A percentile compares a stretch with the other conserved stretches of the same genome.
These are phyloP conservation scores for Opeltia flavorubescens DNA, from an alignment of 495 filamentous ascomycete species.

Conservation along the genomic window DNA sequence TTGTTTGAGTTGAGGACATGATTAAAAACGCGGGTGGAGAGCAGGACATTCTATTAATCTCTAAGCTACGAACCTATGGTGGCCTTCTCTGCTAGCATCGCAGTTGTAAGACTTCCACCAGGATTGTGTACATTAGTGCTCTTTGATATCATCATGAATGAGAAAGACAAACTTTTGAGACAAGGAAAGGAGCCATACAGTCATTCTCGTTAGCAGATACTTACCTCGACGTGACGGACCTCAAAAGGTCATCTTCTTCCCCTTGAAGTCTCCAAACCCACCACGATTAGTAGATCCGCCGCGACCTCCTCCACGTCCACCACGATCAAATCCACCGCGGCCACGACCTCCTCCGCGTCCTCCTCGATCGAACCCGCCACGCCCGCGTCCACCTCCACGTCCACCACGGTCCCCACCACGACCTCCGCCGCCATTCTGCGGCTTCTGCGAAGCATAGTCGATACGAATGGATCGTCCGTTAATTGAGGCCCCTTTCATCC, in stretches of 20 bases:
- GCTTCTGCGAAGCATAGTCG: slow-evolving; percentile 55
- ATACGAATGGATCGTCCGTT: slow-evolving; percentile 72
- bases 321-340: slow-evolving; percentile 33
- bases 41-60: no score
- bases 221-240: background rate
- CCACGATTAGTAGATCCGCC: slow-evolving; percentile 54
- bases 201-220: background rate
- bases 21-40: no score
- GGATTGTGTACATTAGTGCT: background rate
- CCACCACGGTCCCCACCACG: slow-evolving; percentile 38
- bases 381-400: slow-evolving; percentile 37
- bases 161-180: background rate
- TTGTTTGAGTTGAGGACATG: no score
- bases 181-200: no score
- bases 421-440: slow-evolving; percentile 43
- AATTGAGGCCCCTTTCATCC: slow-evolving; percentile 62
- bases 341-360: slow-evolving; percentile 40
- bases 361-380: slow-evolving; percentile 29
- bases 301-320: slow-evolving; percentile 30
- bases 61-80: no score
- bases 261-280: slow-evolving; percentile 73
- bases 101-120: no score
- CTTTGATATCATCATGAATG: background rate
- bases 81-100: no score
- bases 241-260: slow-evolving; percentile 86